Base-by-base conservation (phyloP, 2,329 filamentous ascomycete species). In the Penicillium sp. region DNA sequence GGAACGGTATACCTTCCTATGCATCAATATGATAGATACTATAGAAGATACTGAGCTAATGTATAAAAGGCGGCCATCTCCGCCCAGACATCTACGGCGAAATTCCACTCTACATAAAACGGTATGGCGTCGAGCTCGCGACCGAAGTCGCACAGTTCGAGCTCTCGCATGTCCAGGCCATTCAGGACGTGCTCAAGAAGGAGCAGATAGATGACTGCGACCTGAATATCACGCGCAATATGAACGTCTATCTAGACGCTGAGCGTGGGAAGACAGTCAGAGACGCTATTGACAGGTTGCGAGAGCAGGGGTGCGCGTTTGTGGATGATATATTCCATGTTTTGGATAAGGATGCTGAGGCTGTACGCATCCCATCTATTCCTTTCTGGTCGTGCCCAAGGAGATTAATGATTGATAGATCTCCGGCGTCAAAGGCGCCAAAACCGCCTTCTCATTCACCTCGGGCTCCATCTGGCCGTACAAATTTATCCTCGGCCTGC, bases 401-500 rank as follows among this genome's bases (percentile, higher is more conserved):
- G 1, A 14, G 8, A 46, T 9, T 52, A n/a, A 52, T 12, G 6
- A 28, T 24, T 20, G 6, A 23, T 23, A 71, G 63, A 65, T 73
- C 14, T 76, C 71, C 3, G 71, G 74, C 2, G 70, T 77, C 38
- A 74, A 74, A 54, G 72, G 68, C 20, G 72, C 74, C 1, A 69
- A 70, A 55, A 69, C 66, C 2, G 71, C 68, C 33, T 68, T 74
- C 12, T 66, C 68, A 3, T 74, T 66, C 52, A 72, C 73, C 3
- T 65, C 72, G 0, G 72, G 63, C 4, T 68, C 67, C 2, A 60
- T 75, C 30, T 76, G 72, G 72, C 91, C 91, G 0, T 96, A 95
- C 71, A 95, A 94, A 74, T 82, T 95, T 26, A 86, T 96, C 2
- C 77, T 85, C 9, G 49, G 55, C 2, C 50, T 57, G 3, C 30